These are phyloP conservation scores for Aspergillus aculeatus DNA, from an alignment of 2,329 filamentous ascomycete genomes.

Conservation along the genomic window DNA sequence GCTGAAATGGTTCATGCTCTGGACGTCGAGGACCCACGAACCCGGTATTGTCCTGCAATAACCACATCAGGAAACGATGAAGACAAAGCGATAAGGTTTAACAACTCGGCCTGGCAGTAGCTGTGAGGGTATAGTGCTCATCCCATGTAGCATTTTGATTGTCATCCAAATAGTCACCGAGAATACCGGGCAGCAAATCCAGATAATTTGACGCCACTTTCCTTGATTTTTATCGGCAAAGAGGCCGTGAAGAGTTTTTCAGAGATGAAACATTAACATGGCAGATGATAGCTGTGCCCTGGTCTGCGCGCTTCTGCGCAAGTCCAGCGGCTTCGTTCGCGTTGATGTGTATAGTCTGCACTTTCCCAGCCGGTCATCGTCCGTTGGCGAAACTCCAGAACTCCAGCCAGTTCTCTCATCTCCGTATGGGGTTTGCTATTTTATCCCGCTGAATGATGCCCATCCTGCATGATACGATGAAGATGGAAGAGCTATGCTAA, in stretches of 20 bases:
- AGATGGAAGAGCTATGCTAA: too few relatives aligned
- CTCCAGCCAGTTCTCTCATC: not conserved
- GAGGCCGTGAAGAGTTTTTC: too few relatives aligned
- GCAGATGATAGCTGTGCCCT: too few relatives aligned
- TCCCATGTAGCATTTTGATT: not conserved
- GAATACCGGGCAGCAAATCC: not conserved
- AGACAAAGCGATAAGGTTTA: not conserved
- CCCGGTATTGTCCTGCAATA: not conserved
- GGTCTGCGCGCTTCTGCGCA: not conserved
- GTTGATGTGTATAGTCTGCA: not conserved
- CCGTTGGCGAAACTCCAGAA: not conserved
- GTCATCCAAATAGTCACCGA: not conserved
- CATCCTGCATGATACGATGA: not conserved
- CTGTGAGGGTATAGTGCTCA: not conserved
- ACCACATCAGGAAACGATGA: not conserved
- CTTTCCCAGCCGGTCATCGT: not conserved
- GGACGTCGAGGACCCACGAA: not conserved
- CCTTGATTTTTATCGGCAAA: not conserved
- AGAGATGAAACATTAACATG: too few relatives aligned
- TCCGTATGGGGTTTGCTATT: not conserved
- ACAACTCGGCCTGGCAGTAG: not conserved
- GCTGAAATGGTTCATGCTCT: not conserved
- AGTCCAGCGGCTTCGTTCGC: not conserved
- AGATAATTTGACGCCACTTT: not conserved
- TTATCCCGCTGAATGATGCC: not conserved